Evolutionary conservation across 2,329 filamentous ascomycete genomes (phyloP).

Genomic region (Phoma sp.): DNA sequence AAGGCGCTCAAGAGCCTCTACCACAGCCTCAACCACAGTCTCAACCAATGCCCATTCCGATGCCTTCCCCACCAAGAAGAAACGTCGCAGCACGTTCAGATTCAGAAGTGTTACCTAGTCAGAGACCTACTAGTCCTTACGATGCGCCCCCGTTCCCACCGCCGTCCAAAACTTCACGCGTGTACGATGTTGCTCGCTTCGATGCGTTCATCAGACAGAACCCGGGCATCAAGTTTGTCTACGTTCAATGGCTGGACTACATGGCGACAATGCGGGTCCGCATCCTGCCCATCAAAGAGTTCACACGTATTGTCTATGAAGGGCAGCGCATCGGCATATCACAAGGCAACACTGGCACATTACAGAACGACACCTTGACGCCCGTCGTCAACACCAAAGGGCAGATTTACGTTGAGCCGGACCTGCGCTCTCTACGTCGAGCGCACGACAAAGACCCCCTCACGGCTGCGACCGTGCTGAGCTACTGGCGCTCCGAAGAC

Average conservation of each 20-base stretch:
- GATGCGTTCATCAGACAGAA: slow-evolving; percentile 59
- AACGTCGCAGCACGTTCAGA: not conserved
- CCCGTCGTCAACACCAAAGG: slow-evolving; percentile 64
- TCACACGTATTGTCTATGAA: slow-evolving; percentile 44
- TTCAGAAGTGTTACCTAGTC: not conserved
- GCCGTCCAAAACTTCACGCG: slow-evolving; percentile 35
- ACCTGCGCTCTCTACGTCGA: slow-evolving; percentile 65
- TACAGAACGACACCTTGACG: slow-evolving; percentile 70
- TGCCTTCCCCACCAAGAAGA: slow-evolving; percentile 3
- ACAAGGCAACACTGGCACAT: slow-evolving; percentile 67
- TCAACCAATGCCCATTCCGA: slow-evolving; percentile 12
- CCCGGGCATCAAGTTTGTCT: slow-evolving; percentile 67
- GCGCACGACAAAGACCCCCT: slow-evolving; percentile 56
- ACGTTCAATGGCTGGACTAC: slow-evolving; percentile 80
- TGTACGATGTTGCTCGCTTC: slow-evolving; percentile 49
- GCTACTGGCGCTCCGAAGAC: slow-evolving; percentile 67
- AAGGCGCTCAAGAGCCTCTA: slow-evolving; percentile 18
- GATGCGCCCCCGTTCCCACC: slow-evolving; percentile 35
- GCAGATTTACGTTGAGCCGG: slow-evolving; percentile 70
- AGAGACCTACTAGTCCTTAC: slow-evolving; percentile 21
- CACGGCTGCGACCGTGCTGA: slow-evolving; percentile 69
- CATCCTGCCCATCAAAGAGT: slow-evolving; percentile 66
- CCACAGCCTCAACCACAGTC: slow-evolving; percentile 4
- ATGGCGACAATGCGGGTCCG: slow-evolving; percentile 72
- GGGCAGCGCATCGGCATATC: slow-evolving; percentile 64